A percentile compares a stretch with the other conserved stretches of the same genome.
These are phyloP conservation scores for Coemansia sp. DNA, from an alignment of 192 early-diverging fungal genomes.

Conservation along the genomic window DNA sequence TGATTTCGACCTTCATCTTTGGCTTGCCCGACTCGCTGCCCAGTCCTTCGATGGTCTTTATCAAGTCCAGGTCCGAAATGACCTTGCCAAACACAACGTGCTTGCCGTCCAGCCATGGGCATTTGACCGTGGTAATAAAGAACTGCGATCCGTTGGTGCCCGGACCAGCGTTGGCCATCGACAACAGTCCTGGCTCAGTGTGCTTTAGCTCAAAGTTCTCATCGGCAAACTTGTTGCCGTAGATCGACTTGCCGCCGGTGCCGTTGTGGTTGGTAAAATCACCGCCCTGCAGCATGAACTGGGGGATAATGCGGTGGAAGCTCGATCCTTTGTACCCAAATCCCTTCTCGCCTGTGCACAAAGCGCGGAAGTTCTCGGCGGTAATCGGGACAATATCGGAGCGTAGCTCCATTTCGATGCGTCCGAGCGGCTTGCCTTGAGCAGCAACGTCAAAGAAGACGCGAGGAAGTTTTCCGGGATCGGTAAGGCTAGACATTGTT, in stretches of 20 bases:
- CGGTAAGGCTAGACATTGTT: background rate
- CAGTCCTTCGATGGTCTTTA: slow-evolving; percentile 71
- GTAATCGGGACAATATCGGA: slow-evolving; percentile 85
- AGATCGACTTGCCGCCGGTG: slow-evolving; percentile 83
- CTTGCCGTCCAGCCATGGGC: slow-evolving; percentile 73
- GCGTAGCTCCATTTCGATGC: slow-evolving; percentile 56
- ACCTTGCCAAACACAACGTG: slow-evolving; percentile 83
- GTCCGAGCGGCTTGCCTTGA: slow-evolving; percentile 23
- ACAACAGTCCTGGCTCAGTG: slow-evolving; percentile 64
- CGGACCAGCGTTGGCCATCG: slow-evolving; percentile 80
- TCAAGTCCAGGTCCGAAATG: slow-evolving; percentile 67
- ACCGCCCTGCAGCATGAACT: slow-evolving; percentile 91
- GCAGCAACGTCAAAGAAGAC: slow-evolving; percentile 57
- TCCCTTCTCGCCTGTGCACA: slow-evolving; percentile 55
- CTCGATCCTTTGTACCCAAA: slow-evolving; percentile 65
- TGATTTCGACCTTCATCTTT: slow-evolving; percentile 60
- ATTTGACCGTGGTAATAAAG: slow-evolving; percentile 71
- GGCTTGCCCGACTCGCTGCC: slow-evolving; percentile 58
- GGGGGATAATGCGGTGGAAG: slow-evolving; percentile 88
- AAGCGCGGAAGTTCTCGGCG: slow-evolving; percentile 88
- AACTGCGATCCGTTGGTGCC: slow-evolving; percentile 85
- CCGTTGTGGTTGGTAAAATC: slow-evolving; percentile 79
- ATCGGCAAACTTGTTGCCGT: slow-evolving; percentile 76
- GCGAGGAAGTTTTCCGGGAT: slow-evolving; percentile 4
- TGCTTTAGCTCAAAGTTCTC: slow-evolving; percentile 77